Evolutionary conservation across 495 filamentous ascomycete species (phyloP).

Genomic region (Aspergillus bertholletiae): DNA sequence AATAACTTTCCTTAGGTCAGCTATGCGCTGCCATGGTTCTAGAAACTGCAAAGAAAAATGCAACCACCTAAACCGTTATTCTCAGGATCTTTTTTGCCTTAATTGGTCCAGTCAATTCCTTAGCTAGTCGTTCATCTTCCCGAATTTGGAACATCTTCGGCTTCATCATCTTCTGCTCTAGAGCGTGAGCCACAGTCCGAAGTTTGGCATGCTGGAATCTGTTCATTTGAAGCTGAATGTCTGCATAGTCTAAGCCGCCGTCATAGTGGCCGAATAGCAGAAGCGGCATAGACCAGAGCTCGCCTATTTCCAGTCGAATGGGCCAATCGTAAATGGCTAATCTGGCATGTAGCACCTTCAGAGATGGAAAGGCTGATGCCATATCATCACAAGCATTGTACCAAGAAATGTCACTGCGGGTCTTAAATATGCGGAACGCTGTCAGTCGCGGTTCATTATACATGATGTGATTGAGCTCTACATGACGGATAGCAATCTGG

Average conservation of each 20-base stretch:
- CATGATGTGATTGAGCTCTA: constrained; percentile 25
- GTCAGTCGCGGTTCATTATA: constrained; percentile 21
- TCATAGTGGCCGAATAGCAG: constrained; percentile 6
- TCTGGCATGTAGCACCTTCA: constrained; percentile 19
- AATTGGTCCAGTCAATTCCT: constrained; percentile 4
- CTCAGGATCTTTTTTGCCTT: constrained; percentile 13
- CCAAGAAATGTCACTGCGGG: constrained; percentile 19
- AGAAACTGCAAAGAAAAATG: background rate
- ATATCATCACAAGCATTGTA: constrained; percentile 16
- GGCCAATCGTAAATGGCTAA: constrained; percentile 18
- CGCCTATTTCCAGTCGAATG: constrained; percentile 12
- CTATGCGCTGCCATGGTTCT: no score
- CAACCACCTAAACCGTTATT: constrained; percentile 4
- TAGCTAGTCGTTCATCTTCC: constrained; percentile 17
- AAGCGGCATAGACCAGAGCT: constrained; percentile 20
- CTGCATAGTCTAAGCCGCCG: constrained; percentile 9
- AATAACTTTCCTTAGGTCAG: no score
- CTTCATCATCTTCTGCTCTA: constrained; percentile 20
- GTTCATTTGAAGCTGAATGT: constrained; percentile 7
- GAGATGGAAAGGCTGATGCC: background rate
- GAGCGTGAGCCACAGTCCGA: background rate
- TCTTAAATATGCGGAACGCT: constrained; percentile 11
- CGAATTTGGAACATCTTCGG: constrained; percentile 7
- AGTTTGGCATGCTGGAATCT: constrained; percentile 8
- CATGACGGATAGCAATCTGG: constrained; percentile 14